Percentiles rank a stretch among this genome's conserved stretches.
Conservation (phyloP, 768 basidiomycete species). For the Suillus weaverae region DNA sequence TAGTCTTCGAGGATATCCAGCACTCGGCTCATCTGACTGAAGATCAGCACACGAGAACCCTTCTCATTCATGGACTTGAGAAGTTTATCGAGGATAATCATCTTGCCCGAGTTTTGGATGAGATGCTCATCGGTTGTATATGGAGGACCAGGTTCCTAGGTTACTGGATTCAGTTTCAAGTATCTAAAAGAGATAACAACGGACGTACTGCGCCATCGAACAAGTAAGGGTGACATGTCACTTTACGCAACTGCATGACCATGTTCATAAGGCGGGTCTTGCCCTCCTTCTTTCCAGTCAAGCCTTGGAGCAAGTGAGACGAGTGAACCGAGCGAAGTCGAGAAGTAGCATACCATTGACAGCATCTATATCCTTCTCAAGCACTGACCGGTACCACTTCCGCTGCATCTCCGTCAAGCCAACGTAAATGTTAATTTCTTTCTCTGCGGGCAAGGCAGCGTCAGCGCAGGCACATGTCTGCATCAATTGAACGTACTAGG, state of each 20-base stretch:
- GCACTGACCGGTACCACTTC: slow-evolving; percentile 94
- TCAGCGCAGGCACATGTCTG: not conserved
- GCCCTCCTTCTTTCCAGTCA: slow-evolving; percentile 97
- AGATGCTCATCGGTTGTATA: slow-evolving; percentile 98
- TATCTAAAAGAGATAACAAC: not conserved
- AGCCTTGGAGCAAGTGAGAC: slow-evolving; percentile 44
- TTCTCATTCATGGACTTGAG: slow-evolving; percentile 84
- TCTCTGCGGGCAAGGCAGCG: slow-evolving; percentile 52
- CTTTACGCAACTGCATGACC: slow-evolving; percentile 97
- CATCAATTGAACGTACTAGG: slow-evolving; percentile 54
- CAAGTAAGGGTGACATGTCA: slow-evolving; percentile 88
- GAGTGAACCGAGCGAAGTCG: not conserved
- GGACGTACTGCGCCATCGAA: slow-evolving; percentile 83
- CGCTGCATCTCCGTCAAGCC: slow-evolving; percentile 97
- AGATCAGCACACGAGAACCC: slow-evolving; percentile 94
- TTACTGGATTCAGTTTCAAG: not conserved
- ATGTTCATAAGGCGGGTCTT: slow-evolving; percentile 98
- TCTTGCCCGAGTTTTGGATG: slow-evolving; percentile 92
- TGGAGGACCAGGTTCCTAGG: slow-evolving; percentile 92
- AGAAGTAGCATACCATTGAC: slow-evolving; percentile 71
- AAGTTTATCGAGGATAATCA: slow-evolving; percentile 96
- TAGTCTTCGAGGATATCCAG: slow-evolving; percentile 97
- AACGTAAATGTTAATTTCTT: slow-evolving; percentile 98
- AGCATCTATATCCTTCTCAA: slow-evolving; percentile 98
- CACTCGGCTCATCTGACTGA: slow-evolving; percentile 99